A percentile compares a stretch with the other conserved stretches of the same genome.
Evolutionary conservation across 345 rosid genomes (phyloP).

Genomic region (Euphorbia lathyris): DNA sequence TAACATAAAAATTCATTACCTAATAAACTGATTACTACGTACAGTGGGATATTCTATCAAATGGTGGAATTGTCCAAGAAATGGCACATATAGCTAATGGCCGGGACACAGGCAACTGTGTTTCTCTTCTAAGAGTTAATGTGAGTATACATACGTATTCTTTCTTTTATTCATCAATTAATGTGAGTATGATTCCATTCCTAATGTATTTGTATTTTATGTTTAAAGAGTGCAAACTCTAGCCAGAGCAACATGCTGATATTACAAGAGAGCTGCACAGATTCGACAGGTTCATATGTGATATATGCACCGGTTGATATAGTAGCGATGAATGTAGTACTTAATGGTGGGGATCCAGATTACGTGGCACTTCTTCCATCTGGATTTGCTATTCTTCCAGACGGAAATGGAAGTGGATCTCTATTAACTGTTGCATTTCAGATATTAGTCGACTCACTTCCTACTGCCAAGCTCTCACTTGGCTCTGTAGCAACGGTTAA

Average conservation of each 20-base stretch:
- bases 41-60: conserved; percentile 94
- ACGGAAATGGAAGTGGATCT: conserved; percentile 52
- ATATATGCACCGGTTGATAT: conserved; percentile 49
- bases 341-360: conserved; percentile 63
- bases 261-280: conserved; percentile 52
- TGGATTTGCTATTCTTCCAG: conserved; percentile 76
- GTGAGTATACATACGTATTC: conserved; percentile 25
- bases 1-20: no score
- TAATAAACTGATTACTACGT: no score
- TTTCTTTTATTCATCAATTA: no score
- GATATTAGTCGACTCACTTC: conserved; percentile 72
- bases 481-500: conserved; percentile 82
- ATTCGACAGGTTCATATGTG: conserved; percentile 41
- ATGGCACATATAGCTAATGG: conserved; percentile 86
- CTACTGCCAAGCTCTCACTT: conserved; percentile 72
- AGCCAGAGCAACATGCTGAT: conserved; percentile 58
- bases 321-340: conserved; percentile 48
- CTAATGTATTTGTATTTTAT: no score
- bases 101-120: conserved; percentile 74
- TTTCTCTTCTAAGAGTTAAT: conserved; percentile 67
- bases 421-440: conserved; percentile 81
- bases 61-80: conserved; percentile 62
- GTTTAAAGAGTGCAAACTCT: conserved; percentile 48
- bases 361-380: conserved; percentile 83
- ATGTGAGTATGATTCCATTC: no score